Percentiles rank a stretch among this genome's conserved stretches.
Conservation (phyloP, 2,329 filamentous ascomycete species). For the Stemphylium beticola region DNA sequence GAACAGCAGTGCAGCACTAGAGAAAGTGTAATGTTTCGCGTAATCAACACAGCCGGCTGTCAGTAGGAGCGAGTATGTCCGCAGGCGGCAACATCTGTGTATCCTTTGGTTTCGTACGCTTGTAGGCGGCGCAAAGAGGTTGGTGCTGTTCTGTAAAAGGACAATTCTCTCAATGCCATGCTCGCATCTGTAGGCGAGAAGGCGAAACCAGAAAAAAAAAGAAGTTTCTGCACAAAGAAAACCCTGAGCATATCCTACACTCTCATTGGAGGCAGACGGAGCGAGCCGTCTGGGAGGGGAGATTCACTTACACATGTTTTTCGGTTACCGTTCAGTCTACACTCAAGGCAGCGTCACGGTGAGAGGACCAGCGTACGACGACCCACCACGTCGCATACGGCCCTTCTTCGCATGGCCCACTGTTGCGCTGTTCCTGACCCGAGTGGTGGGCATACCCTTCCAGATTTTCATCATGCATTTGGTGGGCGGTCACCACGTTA, state of each 20-base stretch:
- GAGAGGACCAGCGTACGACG: constrained; percentile 19
- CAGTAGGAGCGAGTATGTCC: not conserved
- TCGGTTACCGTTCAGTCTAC: constrained; percentile 1
- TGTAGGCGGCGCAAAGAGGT: not conserved
- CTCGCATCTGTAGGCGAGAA: not conserved
- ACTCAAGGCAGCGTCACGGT: not conserved
- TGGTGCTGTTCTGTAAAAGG: not conserved
- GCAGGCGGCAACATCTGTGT: constrained; percentile 4
- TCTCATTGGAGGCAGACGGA: constrained; percentile 1
- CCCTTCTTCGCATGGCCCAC: constrained; percentile 15
- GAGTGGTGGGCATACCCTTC: constrained; percentile 19
- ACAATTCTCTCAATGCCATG: not conserved
- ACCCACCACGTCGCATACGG: constrained; percentile 29
- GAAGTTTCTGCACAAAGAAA: not conserved
- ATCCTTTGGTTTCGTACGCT: not conserved
- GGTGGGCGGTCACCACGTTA: constrained; percentile 23
- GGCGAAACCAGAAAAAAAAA: not conserved
- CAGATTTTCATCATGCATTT: constrained; percentile 30
- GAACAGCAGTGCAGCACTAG: not conserved
- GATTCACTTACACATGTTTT: not conserved
- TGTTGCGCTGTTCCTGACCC: constrained; percentile 5
- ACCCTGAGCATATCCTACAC: not conserved
- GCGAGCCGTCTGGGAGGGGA: not conserved
- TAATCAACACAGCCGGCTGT: constrained; percentile 1
- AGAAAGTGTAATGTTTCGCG: not conserved